Base-by-base conservation (phyloP, 1,284 basidiomycete genomes). In the Apiotrichum gamsii region DNA sequence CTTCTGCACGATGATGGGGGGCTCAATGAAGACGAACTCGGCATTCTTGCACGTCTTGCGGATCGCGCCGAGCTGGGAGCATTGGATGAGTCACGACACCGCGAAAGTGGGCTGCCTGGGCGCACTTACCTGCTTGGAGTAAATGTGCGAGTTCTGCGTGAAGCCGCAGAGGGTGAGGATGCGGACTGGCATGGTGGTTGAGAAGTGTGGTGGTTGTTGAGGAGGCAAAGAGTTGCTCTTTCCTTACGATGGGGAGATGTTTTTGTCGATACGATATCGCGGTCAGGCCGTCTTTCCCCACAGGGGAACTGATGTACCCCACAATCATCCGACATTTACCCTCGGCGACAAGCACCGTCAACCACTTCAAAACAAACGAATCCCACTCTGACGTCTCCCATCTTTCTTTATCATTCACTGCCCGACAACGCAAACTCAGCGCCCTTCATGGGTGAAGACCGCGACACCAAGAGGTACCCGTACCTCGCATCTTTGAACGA, bases 61-160 rank as follows among this genome's bases (percentile, higher is more conserved):
- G 43, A 61, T 54, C 31, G 59, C 59, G 18, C 59, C 60, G 35
- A 64, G 58, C 61, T 64, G 40, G 9, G 9, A 32, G 10, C 28
- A 43, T 34, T 45, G 14, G 15, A 21, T 39, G 20, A 32, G n/a
- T n/a, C n/a, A n/a, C n/a, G n/a, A n/a, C n/a, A n/a, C n/a, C n/a
- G n/a, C n/a, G n/a, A n/a, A n/a, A n/a, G n/a, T n/a, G n/a, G n/a
- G n/a, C n/a, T n/a, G n/a, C n/a, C n/a, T n/a, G n/a, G n/a, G n/a
- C n/a, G n/a, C n/a, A n/a, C 21, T 13, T 18, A 86, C 88, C 67
- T 86, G 79, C 74, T 87, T 90, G 63, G 78, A 83, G 70, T 90
- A 85, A 57, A 89, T 83, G 42, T 61, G 74, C 4, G 82, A 84
- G 59, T 86, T 90, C 68, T 91, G 89, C 5, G 86, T 81, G 65